Percentiles rank a stretch among this genome's conserved stretches.
phyloP scores from a whole-genome alignment of 2,329 filamentous ascomycete genomes.

The Pseudodiploospora longispora region DNA sequence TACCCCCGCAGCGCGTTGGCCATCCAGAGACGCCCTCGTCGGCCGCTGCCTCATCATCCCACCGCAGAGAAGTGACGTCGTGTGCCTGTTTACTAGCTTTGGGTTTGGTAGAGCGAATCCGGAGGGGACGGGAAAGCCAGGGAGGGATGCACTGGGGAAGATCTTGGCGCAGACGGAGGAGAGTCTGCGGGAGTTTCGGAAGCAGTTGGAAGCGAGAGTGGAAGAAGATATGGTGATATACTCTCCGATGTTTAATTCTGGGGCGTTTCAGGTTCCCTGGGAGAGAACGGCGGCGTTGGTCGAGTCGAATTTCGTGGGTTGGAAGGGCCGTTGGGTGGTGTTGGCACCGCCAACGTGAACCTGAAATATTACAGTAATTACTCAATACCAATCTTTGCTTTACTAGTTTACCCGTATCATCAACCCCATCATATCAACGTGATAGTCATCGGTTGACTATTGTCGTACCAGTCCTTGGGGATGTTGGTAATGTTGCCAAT shows the following conservation, averaged over 20 bases:
- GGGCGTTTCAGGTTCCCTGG: conserved; percentile 15
- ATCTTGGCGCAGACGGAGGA: conserved; percentile 13
- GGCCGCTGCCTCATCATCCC: conserved; percentile 22
- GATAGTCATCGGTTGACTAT: too few relatives aligned
- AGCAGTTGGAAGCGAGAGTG: conserved; percentile 6
- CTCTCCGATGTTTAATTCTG: conserved; percentile 17
- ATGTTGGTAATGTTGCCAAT: conserved; percentile 2
- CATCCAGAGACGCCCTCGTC: conserved; percentile 10
- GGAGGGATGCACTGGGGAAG: conserved; percentile 7
- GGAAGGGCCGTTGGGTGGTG: too few relatives aligned
- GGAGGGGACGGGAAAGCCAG: conserved; percentile 8
- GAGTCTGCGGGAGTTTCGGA: conserved; percentile 11
- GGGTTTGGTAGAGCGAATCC: conserved; percentile 11
- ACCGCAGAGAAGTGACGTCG: conserved; percentile 16
- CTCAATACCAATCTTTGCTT: too few relatives aligned
- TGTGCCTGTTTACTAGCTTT: conserved; percentile 16
- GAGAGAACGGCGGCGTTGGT: conserved; percentile 9
- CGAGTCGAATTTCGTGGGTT: background rate
- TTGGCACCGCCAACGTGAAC: too few relatives aligned
- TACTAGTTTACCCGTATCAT: too few relatives aligned
- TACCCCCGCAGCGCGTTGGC: conserved; percentile 8
- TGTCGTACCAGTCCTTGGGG: background rate
- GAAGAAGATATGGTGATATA: conserved; percentile 7
- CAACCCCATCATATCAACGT: too few relatives aligned
- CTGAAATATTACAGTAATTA: too few relatives aligned